Evolutionary conservation across 2,329 filamentous ascomycete species (phyloP), one percentile per base, ranked within the genome.

Genomic region (Pseudocercospora macadamiae): DNA sequence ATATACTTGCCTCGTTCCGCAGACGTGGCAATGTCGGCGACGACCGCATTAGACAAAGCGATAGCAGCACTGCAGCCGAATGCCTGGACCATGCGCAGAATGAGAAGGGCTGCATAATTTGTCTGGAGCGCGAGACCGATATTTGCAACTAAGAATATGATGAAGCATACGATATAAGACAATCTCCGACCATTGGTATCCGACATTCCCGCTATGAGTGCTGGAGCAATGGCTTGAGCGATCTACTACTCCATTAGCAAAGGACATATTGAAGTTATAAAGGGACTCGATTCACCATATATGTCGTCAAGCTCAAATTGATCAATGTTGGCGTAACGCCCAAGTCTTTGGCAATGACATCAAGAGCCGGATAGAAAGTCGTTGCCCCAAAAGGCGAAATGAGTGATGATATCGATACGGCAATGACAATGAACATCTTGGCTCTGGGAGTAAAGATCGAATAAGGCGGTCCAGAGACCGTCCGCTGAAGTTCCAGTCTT

Each of bases 221-320:
- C 61, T 12, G 69, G 69, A 2, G 67, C 68, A 12, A 85, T 70
- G 2, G 80, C 83, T 74, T 85, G 82, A 23, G 82, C 77, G 14
- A 83, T 81, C 77, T 65, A 32, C 28, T 28, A n/a, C 23, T 37
- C 42, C 44, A 23, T 59, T 25, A 49, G 49, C 37, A 55, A 25
- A 7, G 9, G 16, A 23, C 5, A 19, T 21, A n/a, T 6, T 23
- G 32, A 14, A 19, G 25, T 21, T 3, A 14, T 19, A 23, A 21
- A 4, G 47, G 23, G 12, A 18, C 9, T 42, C n/a, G 16, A 52
- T 58, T 28, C 39, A 72, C 70, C 83, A 86, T 84, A 68, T 84
- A 87, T 1, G 84, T 84, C 3, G 85, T 87, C 37, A 84, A 68
- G 6, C 80, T 80, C 52, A 83, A 68, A 66, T 82, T 82, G 64